phyloP scores from a whole-genome alignment of 1,284 basidiomycete species.

The Pseudozyma sp. region DNA sequence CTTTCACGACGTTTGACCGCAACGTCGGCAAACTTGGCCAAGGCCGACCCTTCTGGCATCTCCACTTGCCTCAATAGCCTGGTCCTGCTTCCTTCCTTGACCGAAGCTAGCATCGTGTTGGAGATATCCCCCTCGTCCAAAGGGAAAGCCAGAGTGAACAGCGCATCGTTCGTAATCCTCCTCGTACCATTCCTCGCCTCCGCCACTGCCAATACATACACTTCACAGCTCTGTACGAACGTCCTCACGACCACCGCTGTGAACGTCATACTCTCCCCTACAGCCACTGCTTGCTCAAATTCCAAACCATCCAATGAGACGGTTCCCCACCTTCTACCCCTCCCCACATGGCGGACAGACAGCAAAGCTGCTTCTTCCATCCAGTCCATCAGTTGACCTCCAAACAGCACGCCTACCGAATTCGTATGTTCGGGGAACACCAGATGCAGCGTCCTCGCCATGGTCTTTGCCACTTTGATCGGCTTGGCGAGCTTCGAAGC shows the following conservation, averaged over 20 bases:
- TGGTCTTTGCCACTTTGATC: slow-evolving; percentile 49
- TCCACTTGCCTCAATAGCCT: slow-evolving; percentile 33
- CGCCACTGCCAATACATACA: slow-evolving; percentile 56
- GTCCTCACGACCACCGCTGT: slow-evolving; percentile 50
- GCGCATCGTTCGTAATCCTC: slow-evolving; percentile 56
- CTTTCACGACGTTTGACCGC: slow-evolving; percentile 35
- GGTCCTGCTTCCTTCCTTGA: slow-evolving; percentile 4
- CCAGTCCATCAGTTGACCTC: slow-evolving; percentile 63
- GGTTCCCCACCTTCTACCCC: slow-evolving; percentile 48
- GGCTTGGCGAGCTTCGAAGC: slow-evolving; percentile 34
- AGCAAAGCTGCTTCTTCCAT: slow-evolving; percentile 59
- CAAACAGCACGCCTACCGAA: slow-evolving; percentile 52
- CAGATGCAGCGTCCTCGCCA: slow-evolving; percentile 50
- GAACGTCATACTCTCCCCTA: slow-evolving; percentile 57
- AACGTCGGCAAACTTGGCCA: slow-evolving; percentile 43
- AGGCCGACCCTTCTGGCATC: slow-evolving; percentile 42
- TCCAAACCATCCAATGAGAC: slow-evolving; percentile 59
- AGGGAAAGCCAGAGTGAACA: slow-evolving; percentile 56
- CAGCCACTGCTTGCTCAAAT: slow-evolving; percentile 50
- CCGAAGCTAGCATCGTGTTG: slow-evolving; percentile 4
- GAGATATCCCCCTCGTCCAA: slow-evolving; percentile 26
- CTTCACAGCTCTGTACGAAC: slow-evolving; percentile 53
- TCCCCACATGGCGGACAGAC: slow-evolving; percentile 37
- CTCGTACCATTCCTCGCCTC: slow-evolving; percentile 48
- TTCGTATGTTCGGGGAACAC: slow-evolving; percentile 64